Conservation (phyloP, 2,329 filamentous ascomycete genomes). For the Aspergillus tamarii region DNA sequence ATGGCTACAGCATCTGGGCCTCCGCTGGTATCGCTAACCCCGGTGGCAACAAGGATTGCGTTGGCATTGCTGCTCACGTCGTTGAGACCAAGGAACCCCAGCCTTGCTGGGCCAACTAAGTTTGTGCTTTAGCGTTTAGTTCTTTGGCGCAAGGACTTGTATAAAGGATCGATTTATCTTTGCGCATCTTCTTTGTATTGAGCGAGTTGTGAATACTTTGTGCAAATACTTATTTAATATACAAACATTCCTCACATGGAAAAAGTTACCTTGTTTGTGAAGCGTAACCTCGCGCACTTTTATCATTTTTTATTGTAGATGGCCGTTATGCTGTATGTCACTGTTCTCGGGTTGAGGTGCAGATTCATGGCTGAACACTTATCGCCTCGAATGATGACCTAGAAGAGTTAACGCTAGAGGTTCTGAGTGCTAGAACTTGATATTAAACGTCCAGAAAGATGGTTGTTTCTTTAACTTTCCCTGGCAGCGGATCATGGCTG, state of each 20-base stretch:
- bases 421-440: no score
- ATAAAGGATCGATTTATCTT: background rate
- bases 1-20: slow-evolving; percentile 46
- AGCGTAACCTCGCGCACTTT: no score
- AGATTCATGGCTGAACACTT: background rate
- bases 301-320: no score
- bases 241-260: background rate
- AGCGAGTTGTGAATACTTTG: background rate
- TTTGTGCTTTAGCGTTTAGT: background rate
- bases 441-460: no score
- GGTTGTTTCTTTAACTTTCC: background rate
- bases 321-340: no score
- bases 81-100: slow-evolving; percentile 25
- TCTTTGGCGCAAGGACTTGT: background rate
- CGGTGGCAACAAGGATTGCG: slow-evolving; percentile 38
- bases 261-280: background rate
- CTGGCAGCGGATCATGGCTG: background rate
- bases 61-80: slow-evolving; percentile 35
- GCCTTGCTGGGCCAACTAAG: slow-evolving; percentile 26
- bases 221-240: background rate
- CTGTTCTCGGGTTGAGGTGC: background rate
- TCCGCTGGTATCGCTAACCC: slow-evolving; percentile 31
- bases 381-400: no score
- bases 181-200: background rate
- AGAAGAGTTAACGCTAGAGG: no score